A percentile compares a stretch with the other conserved stretches of the same genome.
Conservation (phyloP, 805 yeast species). For the Candida tammaniensis region DNA sequence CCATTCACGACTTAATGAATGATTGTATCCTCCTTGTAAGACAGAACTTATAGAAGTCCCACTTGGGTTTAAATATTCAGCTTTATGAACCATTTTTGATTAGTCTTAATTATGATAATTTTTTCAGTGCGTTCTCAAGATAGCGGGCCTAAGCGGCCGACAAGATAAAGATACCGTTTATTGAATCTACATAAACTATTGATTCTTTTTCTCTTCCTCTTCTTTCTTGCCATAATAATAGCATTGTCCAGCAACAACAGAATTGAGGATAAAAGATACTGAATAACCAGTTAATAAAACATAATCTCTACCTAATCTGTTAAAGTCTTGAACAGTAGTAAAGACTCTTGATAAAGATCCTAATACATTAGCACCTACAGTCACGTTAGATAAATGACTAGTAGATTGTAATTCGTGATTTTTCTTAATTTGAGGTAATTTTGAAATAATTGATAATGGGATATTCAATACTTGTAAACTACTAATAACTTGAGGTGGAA, state of each 20-base stretch:
- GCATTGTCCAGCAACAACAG: conserved; percentile 35
- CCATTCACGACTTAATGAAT: conserved; percentile 87
- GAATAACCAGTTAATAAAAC: conserved; percentile 39
- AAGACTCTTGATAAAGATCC: conserved; percentile 40
- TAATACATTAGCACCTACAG: conserved; percentile 39
- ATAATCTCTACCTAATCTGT: conserved; percentile 25
- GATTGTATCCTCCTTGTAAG: conserved; percentile 92
- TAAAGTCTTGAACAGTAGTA: conserved; percentile 35
- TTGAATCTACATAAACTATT: not conserved
- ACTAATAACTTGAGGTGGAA: conserved; percentile 26
- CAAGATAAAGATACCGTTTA: not conserved
- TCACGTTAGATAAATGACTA: conserved; percentile 33
- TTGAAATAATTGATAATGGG: conserved; percentile 36
- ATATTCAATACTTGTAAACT: conserved; percentile 35
- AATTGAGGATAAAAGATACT: conserved; percentile 32
- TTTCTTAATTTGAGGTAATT: conserved; percentile 37
- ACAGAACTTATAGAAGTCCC: conserved; percentile 69
- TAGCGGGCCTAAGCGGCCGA: too few species aligned
- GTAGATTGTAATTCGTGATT: conserved; percentile 35
- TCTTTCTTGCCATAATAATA: conserved; percentile 15
- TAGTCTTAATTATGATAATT: conserved; percentile 1
- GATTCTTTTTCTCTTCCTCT: conserved; percentile 9
- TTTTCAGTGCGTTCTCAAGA: not conserved
- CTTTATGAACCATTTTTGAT: conserved; percentile 50
- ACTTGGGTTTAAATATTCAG: conserved; percentile 61